phyloP scores from a whole-genome alignment of 371 early-diverging fungal genomes.

The Enterocytospora artemiae region DNA sequence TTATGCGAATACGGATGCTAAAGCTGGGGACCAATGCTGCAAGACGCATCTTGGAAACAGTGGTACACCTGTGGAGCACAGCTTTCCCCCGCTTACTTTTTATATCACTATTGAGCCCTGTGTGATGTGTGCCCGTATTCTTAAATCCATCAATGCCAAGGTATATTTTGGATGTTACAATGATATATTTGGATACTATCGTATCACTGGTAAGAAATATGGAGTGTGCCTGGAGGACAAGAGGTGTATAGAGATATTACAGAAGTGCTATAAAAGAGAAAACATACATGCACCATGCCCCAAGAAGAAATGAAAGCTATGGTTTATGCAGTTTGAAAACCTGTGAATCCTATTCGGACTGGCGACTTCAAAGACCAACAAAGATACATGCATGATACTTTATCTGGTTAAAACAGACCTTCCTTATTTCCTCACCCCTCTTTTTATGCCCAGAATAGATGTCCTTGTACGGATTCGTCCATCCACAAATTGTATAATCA shows the following conservation, averaged over 20 bases:
- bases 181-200: constrained; percentile 55
- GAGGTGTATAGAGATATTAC: constrained; percentile 33
- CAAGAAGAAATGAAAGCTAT: no score
- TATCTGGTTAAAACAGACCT: no score
- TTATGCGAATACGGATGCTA: no score
- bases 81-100: constrained; percentile 56
- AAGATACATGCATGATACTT: no score
- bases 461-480: no score
- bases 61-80: neutral
- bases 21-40: constrained; percentile 79
- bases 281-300: constrained; percentile 32
- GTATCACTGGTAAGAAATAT: neutral
- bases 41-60: constrained; percentile 69
- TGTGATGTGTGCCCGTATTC: constrained; percentile 86
- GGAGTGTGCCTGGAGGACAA: constrained; percentile 6
- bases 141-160: constrained; percentile 52
- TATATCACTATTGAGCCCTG: constrained; percentile 97
- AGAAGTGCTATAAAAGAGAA: constrained; percentile 35
- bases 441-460: no score
- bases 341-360: no score
- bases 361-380: no score
- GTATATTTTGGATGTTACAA: constrained; percentile 53
- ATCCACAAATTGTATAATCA: no score
- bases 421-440: no score
- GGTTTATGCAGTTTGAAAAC: no score